Conservation (phyloP, 1,284 basidiomycete genomes). For the Apiotrichum sp. region DNA sequence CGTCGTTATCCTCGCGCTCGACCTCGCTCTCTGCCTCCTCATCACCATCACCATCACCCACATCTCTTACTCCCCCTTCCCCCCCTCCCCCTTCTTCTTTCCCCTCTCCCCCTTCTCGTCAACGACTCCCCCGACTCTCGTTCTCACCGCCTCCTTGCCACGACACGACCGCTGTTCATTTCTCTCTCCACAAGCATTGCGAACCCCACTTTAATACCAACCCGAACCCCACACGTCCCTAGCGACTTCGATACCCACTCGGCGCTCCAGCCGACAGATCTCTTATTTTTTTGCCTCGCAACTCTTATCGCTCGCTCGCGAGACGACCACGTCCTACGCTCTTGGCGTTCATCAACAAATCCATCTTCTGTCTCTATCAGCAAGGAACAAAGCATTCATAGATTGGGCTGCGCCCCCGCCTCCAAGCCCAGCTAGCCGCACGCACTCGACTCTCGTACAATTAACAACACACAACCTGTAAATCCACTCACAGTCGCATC, state of each 20-base stretch:
- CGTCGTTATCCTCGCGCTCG: no score
- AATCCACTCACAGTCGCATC: background rate
- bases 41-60: background rate
- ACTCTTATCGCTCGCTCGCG: no score
- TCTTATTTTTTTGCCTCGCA: no score
- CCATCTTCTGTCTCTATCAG: background rate
- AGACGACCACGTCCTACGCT: no score
- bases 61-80: background rate
- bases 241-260: no score
- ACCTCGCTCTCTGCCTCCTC: no score
- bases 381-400: no score
- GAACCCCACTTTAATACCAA: background rate
- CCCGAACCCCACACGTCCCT: background rate
- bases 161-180: background rate
- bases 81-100: background rate
- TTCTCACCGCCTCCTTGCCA: background rate
- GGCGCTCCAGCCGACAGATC: no score
- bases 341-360: no score
- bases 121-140: background rate
- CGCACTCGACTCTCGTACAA: background rate
- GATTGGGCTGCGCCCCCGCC: no score
- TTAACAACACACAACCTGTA: background rate
- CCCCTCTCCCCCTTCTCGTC: background rate
- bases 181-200: background rate
- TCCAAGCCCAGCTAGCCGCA: no score